Base-by-base conservation (phyloP, 2,329 filamentous ascomycete species). In the Xenoacremonium recifei region DNA sequence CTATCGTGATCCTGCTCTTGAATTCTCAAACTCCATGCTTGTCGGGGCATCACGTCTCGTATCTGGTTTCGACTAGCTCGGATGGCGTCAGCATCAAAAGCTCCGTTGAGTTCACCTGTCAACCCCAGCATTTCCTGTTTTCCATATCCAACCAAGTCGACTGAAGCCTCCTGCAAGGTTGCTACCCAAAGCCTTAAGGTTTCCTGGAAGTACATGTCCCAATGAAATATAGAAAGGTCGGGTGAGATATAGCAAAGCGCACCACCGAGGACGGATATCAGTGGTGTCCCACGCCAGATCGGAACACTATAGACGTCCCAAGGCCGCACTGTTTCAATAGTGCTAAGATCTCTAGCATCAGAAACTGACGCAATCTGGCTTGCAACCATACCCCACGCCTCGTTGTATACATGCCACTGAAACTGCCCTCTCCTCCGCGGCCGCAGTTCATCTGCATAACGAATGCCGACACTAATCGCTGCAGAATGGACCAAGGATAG, bases 401-500 rank as follows among this genome's bases (percentile, higher is more conserved):
- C 39, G 3, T 12, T 21, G 15, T 45, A 56, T 2, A 42, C 4
- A 5, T 2, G 11, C 21, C 43, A 42, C 21, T 37, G 35, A 9
- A 17, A 21, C 20, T 13, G 19, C 1, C 13, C 32, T 19, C 38
- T 40, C 6, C 33, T 16, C 4, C 29, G 40, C 1, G 42, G 42
- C 2, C 55, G 3, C 1, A 44, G 7, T 1, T 50, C 41, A 6
- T 60, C 49, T 0, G 57, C 43, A 21, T 47, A 53, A 1, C 52
- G 45, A 2, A 50, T 52, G 1, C 56, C 25, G 6, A 60, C 9
- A 0, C 45, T 45, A 10, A 61, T 10, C 1, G 56, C 59, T 1
- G 17, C 38, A 0, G 59, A 61, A 12, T 62, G 59, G 3, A 62
- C 9, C 0, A 62, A 37, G 0, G 58, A 62, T 2, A 59, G 0